Evolutionary conservation across 768 basidiomycete genomes (phyloP).

Genomic region (Auricularia auricula-judae): DNA sequence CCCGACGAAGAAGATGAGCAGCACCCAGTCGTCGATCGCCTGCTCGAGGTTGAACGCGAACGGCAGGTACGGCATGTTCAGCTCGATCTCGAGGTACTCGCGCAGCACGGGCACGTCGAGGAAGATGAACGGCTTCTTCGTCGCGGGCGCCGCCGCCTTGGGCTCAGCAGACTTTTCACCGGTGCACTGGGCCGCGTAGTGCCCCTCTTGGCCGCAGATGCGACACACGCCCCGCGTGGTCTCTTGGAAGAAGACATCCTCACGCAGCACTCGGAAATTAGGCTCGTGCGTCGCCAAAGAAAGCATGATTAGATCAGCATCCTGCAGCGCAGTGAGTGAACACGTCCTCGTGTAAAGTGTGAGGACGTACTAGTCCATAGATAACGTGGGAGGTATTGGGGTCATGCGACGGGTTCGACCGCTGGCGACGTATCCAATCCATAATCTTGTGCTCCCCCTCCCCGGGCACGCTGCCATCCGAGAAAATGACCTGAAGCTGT

Average conservation of each 20-base stretch:
- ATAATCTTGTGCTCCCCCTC: constrained; percentile 99
- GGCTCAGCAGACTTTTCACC: constrained; percentile 54
- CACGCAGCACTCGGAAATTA: constrained; percentile 92
- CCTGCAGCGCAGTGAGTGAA: constrained; percentile 32
- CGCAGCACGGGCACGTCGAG: constrained; percentile 92
- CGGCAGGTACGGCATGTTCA: constrained; percentile 62
- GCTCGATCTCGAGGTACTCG: constrained; percentile 96
- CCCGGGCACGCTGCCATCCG: constrained; percentile 93
- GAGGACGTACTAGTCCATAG: constrained; percentile 72
- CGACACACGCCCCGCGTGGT: constrained; percentile 70
- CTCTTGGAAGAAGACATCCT: constrained; percentile 92
- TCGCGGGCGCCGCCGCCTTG: neutral
- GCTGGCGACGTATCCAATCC: constrained; percentile 91
- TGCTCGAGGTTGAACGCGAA: constrained; percentile 92
- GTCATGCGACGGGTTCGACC: constrained; percentile 79
- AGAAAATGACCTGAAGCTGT: constrained; percentile 91
- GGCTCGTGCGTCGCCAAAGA: constrained; percentile 96
- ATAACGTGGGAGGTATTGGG: constrained; percentile 95
- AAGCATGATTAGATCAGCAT: constrained; percentile 99
- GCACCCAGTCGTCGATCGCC: constrained; percentile 99
- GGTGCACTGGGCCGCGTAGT: constrained; percentile 91
- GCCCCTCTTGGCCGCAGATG: constrained; percentile 89
- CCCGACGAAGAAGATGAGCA: constrained; percentile 99
- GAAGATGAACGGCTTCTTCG: constrained; percentile 95
- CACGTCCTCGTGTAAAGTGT: neutral